A percentile compares a stretch with the other conserved stretches of the same genome.
phyloP scores from a whole-genome alignment of 2,329 filamentous ascomycete species.

The Arachnopeziza araneosa region DNA sequence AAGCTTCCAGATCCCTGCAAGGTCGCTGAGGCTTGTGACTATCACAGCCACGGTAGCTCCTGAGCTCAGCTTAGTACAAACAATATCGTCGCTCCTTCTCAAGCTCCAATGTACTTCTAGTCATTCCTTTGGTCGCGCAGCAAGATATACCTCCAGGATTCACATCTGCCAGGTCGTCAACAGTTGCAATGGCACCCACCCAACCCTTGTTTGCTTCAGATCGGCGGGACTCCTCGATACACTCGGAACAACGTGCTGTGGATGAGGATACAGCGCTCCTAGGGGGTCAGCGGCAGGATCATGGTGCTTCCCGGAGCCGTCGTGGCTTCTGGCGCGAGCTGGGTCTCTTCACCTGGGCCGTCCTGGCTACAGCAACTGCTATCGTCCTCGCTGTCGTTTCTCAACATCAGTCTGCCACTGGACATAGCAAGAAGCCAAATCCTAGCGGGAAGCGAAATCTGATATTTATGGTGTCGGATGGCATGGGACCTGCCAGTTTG shows the following conservation, averaged over 20 bases:
- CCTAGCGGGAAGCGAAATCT: slow-evolving; percentile 76
- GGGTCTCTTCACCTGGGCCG: slow-evolving; percentile 74
- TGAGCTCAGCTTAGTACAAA: not conserved
- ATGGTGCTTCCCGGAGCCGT: slow-evolving; percentile 25
- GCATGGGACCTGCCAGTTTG: slow-evolving; percentile 92
- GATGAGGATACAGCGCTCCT: slow-evolving; percentile 37
- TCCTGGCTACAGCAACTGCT: slow-evolving; percentile 71
- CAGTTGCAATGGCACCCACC: slow-evolving; percentile 18
- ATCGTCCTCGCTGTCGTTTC: slow-evolving; percentile 77
- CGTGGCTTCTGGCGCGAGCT: slow-evolving; percentile 66
- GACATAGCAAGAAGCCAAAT: slow-evolving; percentile 13
- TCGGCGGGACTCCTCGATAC: slow-evolving; percentile 48
- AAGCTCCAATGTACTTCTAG: not conserved
- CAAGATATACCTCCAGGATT: not conserved
- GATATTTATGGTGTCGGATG: slow-evolving; percentile 98
- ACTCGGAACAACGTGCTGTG: slow-evolving; percentile 47
- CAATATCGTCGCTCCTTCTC: not conserved
- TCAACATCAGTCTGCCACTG: slow-evolving; percentile 52
- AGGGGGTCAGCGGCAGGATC: slow-evolving; percentile 25
- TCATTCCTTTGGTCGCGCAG: not conserved
- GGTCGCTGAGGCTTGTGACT: not conserved
- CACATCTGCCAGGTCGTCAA: too few species aligned
- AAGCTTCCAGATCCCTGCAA: not conserved
- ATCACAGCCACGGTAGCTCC: not conserved
- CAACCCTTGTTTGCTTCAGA: slow-evolving; percentile 30